A percentile compares a stretch with the other conserved stretches of the same genome.
These are phyloP conservation scores for Fusarium brachygibbosum DNA, from an alignment of 2,329 filamentous ascomycete species.

Conservation along the genomic window DNA sequence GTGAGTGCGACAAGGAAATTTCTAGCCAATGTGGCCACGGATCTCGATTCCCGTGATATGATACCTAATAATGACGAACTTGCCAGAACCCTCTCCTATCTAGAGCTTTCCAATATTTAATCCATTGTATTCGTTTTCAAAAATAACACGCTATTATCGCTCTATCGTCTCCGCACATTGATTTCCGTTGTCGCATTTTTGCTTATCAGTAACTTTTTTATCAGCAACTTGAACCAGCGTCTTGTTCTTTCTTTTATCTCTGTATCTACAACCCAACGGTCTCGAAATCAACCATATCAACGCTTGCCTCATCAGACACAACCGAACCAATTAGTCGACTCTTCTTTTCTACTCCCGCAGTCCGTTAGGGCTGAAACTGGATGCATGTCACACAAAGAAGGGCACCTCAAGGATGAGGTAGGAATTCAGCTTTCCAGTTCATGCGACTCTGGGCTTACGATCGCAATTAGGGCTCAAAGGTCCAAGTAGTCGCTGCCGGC, in stretches of 20 bases:
- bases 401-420: constrained; percentile 72
- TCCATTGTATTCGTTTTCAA: not conserved
- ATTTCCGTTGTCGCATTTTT: constrained; percentile 38
- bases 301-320: not conserved
- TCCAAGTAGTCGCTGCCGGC: constrained; percentile 69
- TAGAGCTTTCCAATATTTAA: not conserved
- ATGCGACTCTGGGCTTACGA: constrained; percentile 20
- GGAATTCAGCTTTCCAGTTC: constrained; percentile 21
- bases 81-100: not conserved
- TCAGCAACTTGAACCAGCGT: constrained; percentile 31
- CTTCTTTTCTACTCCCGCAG: constrained; percentile 18
- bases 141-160: constrained; percentile 7
- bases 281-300: not conserved
- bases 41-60: constrained; percentile 28
- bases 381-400: constrained; percentile 56
- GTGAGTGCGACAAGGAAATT: constrained; percentile 14
- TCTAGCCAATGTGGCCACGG: constrained; percentile 31
- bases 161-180: constrained; percentile 30
- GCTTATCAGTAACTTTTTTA: constrained; percentile 21
- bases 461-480: constrained; percentile 63
- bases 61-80: constrained; percentile 24
- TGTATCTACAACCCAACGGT: constrained; percentile 54
- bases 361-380: constrained; percentile 41
- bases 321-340: constrained; percentile 39
- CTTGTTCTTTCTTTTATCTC: constrained; percentile 41